Conservation (phyloP, 306 rosid species). For the Pyrus betulifolia region DNA sequence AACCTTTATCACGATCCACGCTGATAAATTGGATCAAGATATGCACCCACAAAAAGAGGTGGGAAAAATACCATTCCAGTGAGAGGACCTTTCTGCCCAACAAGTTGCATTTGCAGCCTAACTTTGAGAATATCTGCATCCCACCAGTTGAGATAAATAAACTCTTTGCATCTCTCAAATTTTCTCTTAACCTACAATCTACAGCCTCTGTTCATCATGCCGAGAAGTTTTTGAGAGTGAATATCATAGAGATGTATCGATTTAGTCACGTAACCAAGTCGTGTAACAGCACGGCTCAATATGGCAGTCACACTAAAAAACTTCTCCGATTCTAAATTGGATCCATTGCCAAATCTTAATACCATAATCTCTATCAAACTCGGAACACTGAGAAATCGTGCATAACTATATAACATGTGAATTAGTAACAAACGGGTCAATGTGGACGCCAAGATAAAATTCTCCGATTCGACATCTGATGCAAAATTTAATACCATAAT, state of each 20-base stretch:
- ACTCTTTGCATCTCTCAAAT: background rate
- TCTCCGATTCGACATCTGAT: too few relatives aligned
- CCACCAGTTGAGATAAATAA: slow-evolving; percentile 19
- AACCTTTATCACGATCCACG: slow-evolving; percentile 10
- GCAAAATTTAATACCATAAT: background rate
- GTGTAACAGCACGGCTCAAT: background rate
- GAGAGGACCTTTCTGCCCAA: slow-evolving; percentile 87
- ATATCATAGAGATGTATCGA: too few relatives aligned
- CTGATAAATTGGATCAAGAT: slow-evolving; percentile 18
- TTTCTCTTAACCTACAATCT: background rate
- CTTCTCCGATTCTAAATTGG: background rate
- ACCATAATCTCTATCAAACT: background rate
- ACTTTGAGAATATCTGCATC: slow-evolving; percentile 88
- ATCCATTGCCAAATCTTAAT: background rate
- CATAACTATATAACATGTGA: background rate
- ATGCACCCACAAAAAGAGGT: slow-evolving; percentile 13
- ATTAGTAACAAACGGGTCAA: too few relatives aligned
- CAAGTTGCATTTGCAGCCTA: slow-evolving; percentile 97
- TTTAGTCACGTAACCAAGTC: too few relatives aligned
- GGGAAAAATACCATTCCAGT: slow-evolving; percentile 72
- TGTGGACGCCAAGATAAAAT: too few relatives aligned
- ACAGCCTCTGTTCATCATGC: background rate
- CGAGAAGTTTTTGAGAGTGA: background rate
- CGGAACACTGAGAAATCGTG: background rate
- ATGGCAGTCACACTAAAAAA: background rate